Evolutionary conservation across 2,329 filamentous ascomycete species (phyloP).

Genomic region (Hortaea werneckii): DNA sequence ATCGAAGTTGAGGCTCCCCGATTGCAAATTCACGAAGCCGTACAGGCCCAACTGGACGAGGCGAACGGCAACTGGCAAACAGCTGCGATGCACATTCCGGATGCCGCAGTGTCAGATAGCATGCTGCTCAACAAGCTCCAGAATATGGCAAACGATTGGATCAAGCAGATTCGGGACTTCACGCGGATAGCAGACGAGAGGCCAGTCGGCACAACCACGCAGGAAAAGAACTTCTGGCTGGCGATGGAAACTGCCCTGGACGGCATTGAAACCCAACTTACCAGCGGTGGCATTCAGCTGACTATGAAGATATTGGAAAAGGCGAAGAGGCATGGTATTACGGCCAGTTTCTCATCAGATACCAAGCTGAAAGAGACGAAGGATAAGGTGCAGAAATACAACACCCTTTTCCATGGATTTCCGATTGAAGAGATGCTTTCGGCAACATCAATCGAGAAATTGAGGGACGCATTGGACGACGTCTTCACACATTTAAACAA

Average conservation of each 20-base stretch:
- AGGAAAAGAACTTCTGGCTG: constrained; percentile 98
- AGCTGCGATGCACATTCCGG: constrained; percentile 67
- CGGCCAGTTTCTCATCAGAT: constrained; percentile 91
- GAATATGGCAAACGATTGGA: constrained; percentile 92
- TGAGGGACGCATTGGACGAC: constrained; percentile 76
- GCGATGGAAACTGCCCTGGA: constrained; percentile 93
- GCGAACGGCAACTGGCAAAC: constrained; percentile 56
- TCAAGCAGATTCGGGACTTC: constrained; percentile 94
- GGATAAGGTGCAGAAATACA: constrained; percentile 96
- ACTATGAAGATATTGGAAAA: constrained; percentile 93
- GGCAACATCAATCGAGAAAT: constrained; percentile 77
- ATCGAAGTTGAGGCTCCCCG: constrained; percentile 92
- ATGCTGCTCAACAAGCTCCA: constrained; percentile 89
- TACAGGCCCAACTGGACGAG: constrained; percentile 75
- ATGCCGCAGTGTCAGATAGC: constrained; percentile 71
- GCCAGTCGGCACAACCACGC: constrained; percentile 67
- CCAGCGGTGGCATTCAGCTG: constrained; percentile 77
- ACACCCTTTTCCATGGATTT: constrained; percentile 96
- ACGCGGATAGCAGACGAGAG: constrained; percentile 89
- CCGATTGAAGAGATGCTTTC: constrained; percentile 90
- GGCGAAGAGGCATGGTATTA: constrained; percentile 95
- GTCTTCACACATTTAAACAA: constrained; percentile 96
- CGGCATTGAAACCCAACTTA: constrained; percentile 78
- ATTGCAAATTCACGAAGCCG: constrained; percentile 76
- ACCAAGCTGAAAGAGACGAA: constrained; percentile 93